Base-by-base conservation (phyloP, 192 early-diverging fungal genomes). In the Coemansia pectinata region DNA sequence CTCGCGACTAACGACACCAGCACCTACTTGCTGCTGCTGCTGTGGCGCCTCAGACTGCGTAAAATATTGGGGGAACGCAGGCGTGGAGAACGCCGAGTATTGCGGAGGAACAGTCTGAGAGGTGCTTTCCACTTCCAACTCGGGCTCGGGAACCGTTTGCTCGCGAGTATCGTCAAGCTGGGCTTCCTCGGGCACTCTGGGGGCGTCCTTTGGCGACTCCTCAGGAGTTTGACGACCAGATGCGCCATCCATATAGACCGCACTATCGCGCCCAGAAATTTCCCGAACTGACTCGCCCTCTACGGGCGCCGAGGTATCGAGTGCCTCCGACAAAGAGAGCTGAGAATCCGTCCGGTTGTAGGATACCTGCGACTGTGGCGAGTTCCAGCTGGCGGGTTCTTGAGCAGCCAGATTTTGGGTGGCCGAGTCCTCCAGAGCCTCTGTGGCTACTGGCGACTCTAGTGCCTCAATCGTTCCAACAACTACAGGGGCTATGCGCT, bases 41-140 rank as follows among this genome's bases (percentile, higher is more conserved):
- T 77, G 59, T 17, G 42, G 63, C 39, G 36, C 61, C 14, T 48
- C 73, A 2, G 73, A 21, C 12, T 72, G 78, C 57, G 70, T 81
- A 63, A 81, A 81, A 62, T 72, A 76, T 62, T 81, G 62, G 38
- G 78, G 78, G 67, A 81, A 81, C 41, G 78, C 78, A 5, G 78
- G 78, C 23, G 75, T 77, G 9, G 75, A 71, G 33, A 70, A 77
- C 1, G 70, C 65, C 21, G 78, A 81, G 36, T 72, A 76, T 15
- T 58, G 53, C 40, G 69, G 70, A 38, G 64, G 47, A 36, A 55
- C 52, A 0, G 21, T 25, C 52, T 55, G 52, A 3, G 52, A 55
- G n/a, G 52, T 29, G 25, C 10, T 27, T 55, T 55, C 52, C 25
- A 55, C 52, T 15, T 55, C 52, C 11, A 55, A 3, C 69, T n/a